These are phyloP conservation scores for Ottelia alismoides DNA, from an alignment of 106 monocot genomes.

Conservation along the genomic window DNA sequence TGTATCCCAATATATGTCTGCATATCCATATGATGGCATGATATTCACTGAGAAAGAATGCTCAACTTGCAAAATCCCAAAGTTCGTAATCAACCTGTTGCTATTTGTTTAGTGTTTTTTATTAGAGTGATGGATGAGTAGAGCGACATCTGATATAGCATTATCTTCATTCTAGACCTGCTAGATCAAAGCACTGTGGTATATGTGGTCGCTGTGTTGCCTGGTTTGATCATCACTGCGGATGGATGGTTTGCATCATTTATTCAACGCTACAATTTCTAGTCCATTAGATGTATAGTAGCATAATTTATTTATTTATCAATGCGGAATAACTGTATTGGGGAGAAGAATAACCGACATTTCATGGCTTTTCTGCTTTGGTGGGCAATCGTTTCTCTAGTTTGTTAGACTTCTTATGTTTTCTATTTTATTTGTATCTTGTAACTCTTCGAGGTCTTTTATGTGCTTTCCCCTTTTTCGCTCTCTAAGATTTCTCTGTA, in stretches of 20 bases:
- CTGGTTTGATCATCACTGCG: slow-evolving; percentile 95
- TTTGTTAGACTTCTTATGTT: too few species aligned
- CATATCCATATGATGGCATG: slow-evolving; percentile 84
- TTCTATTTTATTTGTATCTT: too few species aligned
- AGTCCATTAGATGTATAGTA: slow-evolving; percentile 4
- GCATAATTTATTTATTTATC: slow-evolving; percentile 1
- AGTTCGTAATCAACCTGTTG: slow-evolving; percentile 23
- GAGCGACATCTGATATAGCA: slow-evolving; percentile 10
- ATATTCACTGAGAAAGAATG: slow-evolving; percentile 54
- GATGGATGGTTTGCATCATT: slow-evolving; percentile 71
- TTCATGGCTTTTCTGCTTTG: slow-evolving; percentile 90
- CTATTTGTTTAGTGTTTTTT: slow-evolving; percentile 7
- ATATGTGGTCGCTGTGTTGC: slow-evolving; percentile 92
- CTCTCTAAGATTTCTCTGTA: too few species aligned
- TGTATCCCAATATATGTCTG: slow-evolving; percentile 64
- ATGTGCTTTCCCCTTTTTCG: too few species aligned
- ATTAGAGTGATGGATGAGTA: not conserved
- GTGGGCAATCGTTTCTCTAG: slow-evolving; percentile 31
- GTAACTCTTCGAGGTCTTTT: too few species aligned
- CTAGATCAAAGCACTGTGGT: slow-evolving; percentile 92
- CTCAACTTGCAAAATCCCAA: slow-evolving; percentile 81
- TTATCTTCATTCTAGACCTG: slow-evolving; percentile 53
- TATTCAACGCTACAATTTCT: not conserved
- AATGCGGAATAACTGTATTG: slow-evolving; percentile 95
- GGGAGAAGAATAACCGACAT: slow-evolving; percentile 88